Evolutionary conservation across 1,284 basidiomycete genomes (phyloP), one percentile per base, ranked within the genome.

Genomic region (Hemileia vastatrix): DNA sequence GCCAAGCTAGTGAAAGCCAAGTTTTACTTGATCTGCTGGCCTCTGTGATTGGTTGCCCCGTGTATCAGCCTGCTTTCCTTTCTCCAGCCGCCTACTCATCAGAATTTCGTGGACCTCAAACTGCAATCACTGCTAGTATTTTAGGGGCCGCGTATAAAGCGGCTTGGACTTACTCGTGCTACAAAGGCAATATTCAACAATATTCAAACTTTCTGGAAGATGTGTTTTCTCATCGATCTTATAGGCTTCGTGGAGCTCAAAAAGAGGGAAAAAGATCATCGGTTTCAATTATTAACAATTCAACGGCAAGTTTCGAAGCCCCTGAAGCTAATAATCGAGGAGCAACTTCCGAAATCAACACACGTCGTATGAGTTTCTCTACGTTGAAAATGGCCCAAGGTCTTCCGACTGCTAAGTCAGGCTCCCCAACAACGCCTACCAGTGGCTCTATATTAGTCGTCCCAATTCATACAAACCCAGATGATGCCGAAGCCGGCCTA

Each of bases 101-200:
- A 13, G 24, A 45, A 32, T 60, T 54, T 32, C 21, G 24, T 31
- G 57, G 57, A 53, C 44, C 43, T 50, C 23, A 60, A 33, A 13
- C 33, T 19, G 57, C 57, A 4, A 60, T 60, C 23, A 60, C 49
- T 21, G 21, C 57, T 32, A 24, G 50, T 23, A 50, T 32, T 6
- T 50, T 60, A 6, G 57, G 57, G 31, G 50, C 57, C 43, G 49
- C 31, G 15, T 60, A 60, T 27, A 60, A 60, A 43, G 57, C 57
- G 21, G 57, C 57, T 31, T 60, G 57, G 57, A 60, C 50, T 6
- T 44, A 60, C 18, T 8, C 27, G 4, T 50, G 50, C 15, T 50
- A 53, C 33, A 13, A 31, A 15, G 50, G 50, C n/a, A 23, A 21
- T 8, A 60, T 40, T 19, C 40, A 53, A n/a, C 47, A 49, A 8